Percentiles rank a stretch among this genome's conserved stretches.
phyloP scores from a whole-genome alignment of 1,284 basidiomycete species.

The Vanrija pseudolonga region DNA sequence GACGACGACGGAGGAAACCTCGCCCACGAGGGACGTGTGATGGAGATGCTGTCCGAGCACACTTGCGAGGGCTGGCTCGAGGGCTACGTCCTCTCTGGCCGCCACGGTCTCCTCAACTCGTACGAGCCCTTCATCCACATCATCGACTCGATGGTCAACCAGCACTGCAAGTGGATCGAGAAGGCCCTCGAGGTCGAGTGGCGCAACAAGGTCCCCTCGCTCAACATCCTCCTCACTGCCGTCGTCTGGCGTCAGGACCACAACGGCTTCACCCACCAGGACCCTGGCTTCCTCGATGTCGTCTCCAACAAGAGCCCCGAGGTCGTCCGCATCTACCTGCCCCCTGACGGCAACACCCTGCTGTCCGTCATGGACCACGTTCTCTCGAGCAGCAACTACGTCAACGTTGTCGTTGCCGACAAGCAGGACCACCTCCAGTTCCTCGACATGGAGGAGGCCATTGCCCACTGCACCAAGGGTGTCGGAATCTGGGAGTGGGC shows the following conservation, averaged over 20 bases:
- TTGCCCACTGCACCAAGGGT: constrained; percentile 71
- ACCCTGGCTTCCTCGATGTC: constrained; percentile 73
- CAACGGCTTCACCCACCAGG: constrained; percentile 75
- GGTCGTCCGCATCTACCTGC: constrained; percentile 76
- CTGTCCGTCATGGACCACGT: constrained; percentile 73
- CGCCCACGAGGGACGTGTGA: constrained; percentile 54
- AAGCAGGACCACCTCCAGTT: constrained; percentile 59
- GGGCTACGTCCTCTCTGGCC: constrained; percentile 66
- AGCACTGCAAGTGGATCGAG: constrained; percentile 81
- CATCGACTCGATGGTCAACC: constrained; percentile 54
- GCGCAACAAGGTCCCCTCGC: constrained; percentile 56
- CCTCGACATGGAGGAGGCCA: constrained; percentile 48
- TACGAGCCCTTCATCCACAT: constrained; percentile 66
- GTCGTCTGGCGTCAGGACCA: constrained; percentile 65
- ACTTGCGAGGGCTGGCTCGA: constrained; percentile 83
- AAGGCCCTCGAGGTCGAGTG: constrained; percentile 72
- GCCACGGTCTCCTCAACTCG: constrained; percentile 78
- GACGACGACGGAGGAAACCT: constrained; percentile 8
- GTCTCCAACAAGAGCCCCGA: constrained; percentile 55
- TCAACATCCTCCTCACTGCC: constrained; percentile 10
- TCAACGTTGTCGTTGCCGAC: constrained; percentile 67
- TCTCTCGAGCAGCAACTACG: constrained; percentile 69
- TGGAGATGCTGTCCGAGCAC: constrained; percentile 84
- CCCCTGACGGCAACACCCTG: constrained; percentile 84
- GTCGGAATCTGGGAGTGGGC: constrained; percentile 51